Base-by-base conservation (phyloP, 352 stramenopile species). In the Globisporangium nodosum region DNA sequence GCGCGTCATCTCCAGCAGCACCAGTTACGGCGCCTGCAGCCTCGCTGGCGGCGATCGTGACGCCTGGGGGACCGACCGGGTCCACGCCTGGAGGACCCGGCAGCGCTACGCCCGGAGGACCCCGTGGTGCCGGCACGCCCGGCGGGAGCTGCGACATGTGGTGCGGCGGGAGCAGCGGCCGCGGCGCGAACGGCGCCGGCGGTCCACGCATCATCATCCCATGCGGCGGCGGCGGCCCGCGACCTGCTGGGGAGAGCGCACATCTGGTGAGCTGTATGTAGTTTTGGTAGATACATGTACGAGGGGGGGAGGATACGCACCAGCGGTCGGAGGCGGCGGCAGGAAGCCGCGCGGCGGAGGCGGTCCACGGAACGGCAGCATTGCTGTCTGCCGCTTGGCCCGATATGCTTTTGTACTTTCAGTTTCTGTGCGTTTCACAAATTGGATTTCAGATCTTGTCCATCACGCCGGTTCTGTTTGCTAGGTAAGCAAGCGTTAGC, bases 351-450 rank as follows among this genome's bases (percentile, higher is more conserved):
- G 60, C 49, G 60, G 60, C 12, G 60, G 59, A 20, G 59, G 60
- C 20, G 53, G 60, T 0, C 54, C 54, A n/a, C 54, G 54, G 54
- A 66, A 66, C n/a, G 60, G 60, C 49, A 54, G 54, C 60, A 66
- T 66, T 8, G 43, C 20, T 49, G 3, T 5, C 13, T 11, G 9
- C 12, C 8, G 33, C 33, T 39, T 12, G 33, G 33, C 8, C 3
- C 6, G 33, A 39, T 39, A 39, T 39, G 33, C 33, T 9, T 27
- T 27, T 27, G 24, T 27, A 3, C 24, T 27, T 1, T 27, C 24
- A 27, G 24, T 27, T 27, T 27, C 24, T 27, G 24, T 27, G 24
- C 24, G 24, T 27, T 27, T 27, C 24, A 27, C 24, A 27, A 27
- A 27, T 27, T 27, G 24, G 24, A 27, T 27, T 27, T 27, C 24